Conservation (phyloP, 108 stramenopile genomes). For the Pseudonitzschia delicatissima region DNA sequence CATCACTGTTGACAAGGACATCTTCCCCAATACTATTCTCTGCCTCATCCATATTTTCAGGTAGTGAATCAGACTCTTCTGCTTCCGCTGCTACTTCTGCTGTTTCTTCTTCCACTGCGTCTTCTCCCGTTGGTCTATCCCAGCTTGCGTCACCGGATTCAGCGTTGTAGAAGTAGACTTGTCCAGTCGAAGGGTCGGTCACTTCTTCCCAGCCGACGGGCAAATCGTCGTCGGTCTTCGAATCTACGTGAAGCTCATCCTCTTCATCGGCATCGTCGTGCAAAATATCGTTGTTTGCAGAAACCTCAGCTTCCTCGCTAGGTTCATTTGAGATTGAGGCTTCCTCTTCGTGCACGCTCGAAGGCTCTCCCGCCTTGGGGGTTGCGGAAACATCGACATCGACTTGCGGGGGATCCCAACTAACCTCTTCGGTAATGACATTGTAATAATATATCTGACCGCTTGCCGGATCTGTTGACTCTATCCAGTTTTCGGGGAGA, state of each 20-base stretch:
- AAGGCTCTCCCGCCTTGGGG: not conserved
- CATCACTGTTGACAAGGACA: not conserved
- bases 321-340: not conserved
- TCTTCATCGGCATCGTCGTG: not conserved
- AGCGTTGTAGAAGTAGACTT: slow-evolving; percentile 26
- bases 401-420: slow-evolving; percentile 26
- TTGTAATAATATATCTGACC: slow-evolving; percentile 64
- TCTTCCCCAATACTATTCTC: slow-evolving; percentile 19
- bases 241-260: not conserved
- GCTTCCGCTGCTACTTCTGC: not conserved
- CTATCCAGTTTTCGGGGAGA: slow-evolving; percentile 34
- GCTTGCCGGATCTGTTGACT: slow-evolving; percentile 40
- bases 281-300: not conserved
- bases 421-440: slow-evolving; percentile 20
- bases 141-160: slow-evolving; percentile 24
- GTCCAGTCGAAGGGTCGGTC: slow-evolving; percentile 14
- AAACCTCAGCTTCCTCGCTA: not conserved
- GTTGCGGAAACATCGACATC: not conserved
- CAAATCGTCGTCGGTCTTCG: slow-evolving; percentile 10
- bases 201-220: slow-evolving; percentile 21
- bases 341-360: not conserved
- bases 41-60: slow-evolving; percentile 52
- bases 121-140: slow-evolving; percentile 22
- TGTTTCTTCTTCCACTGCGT: not conserved
- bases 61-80: too few relatives aligned